Conservation (phyloP, 352 stramenopile species). For the Saprolegnia parasitica region DNA sequence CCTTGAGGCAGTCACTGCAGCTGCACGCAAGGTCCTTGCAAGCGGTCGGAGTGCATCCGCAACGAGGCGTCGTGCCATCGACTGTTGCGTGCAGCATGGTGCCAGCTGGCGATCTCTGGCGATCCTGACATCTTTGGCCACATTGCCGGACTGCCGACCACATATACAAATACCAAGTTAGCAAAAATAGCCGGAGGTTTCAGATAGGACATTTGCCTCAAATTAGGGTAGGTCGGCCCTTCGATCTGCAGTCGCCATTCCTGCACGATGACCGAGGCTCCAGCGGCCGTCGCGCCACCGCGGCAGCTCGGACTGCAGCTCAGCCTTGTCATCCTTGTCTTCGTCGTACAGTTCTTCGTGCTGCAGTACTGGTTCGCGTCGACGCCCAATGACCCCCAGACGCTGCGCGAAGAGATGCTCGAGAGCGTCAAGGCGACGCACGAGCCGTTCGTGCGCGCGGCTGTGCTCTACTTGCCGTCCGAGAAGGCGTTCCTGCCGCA, state of each 20-base stretch:
- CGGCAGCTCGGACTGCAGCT: constrained; percentile 3
- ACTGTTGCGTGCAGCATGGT: too few species aligned
- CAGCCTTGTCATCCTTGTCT: constrained; percentile 10
- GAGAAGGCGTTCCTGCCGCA: constrained; percentile 7
- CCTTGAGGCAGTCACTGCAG: too few species aligned
- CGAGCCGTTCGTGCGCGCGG: constrained; percentile 14
- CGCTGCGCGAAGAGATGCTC: background rate
- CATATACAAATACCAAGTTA: too few species aligned
- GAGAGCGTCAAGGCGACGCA: background rate
- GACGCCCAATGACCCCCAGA: background rate
- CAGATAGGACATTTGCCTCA: too few species aligned
- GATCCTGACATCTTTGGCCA: too few species aligned
- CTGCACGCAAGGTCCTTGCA: too few species aligned
- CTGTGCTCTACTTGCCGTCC: constrained; percentile 20
- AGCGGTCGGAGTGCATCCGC: too few species aligned
- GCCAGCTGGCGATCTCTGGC: too few species aligned
- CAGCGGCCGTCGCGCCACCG: background rate
- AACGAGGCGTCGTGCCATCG: too few species aligned
- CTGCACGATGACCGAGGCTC: background rate
- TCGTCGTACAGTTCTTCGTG: constrained; percentile 21
- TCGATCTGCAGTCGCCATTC: background rate
- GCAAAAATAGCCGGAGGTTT: too few species aligned
- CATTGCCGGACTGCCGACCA: too few species aligned
- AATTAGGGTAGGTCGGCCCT: too few species aligned
- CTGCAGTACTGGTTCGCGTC: constrained; percentile 20